These are phyloP conservation scores for Exobasidium cylindrosporum DNA, from an alignment of 1,284 basidiomycete genomes.

Conservation along the genomic window DNA sequence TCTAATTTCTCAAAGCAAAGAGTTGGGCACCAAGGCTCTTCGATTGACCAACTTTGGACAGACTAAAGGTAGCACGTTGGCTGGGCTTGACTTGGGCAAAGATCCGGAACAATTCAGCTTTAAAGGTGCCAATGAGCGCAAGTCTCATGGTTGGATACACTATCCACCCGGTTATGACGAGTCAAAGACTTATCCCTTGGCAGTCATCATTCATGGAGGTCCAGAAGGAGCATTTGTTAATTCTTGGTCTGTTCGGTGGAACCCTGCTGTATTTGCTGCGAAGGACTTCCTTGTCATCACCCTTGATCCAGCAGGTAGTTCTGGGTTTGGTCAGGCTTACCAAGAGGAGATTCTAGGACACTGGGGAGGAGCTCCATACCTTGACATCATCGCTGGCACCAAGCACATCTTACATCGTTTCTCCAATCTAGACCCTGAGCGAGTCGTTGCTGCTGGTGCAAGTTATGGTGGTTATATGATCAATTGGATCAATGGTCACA, in stretches of 20 bases:
- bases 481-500: slow-evolving; percentile 48
- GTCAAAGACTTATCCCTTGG: slow-evolving; percentile 17
- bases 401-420: slow-evolving; percentile 21
- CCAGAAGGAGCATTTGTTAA: slow-evolving; percentile 43
- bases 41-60: slow-evolving; percentile 14
- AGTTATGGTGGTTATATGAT: slow-evolving; percentile 38
- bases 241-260: slow-evolving; percentile 43
- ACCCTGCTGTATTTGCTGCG: slow-evolving; percentile 36
- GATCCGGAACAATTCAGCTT: slow-evolving; percentile 29
- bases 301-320: slow-evolving; percentile 38
- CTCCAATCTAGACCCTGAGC: slow-evolving; percentile 21
- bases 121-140: slow-evolving; percentile 20
- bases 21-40: not conserved
- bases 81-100: slow-evolving; percentile 25
- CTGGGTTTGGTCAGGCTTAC: slow-evolving; percentile 38
- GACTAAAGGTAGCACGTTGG: slow-evolving; percentile 3
- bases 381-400: slow-evolving; percentile 30
- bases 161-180: slow-evolving; percentile 25
- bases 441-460: slow-evolving; percentile 39
- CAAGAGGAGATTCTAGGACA: slow-evolving; percentile 39
- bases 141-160: slow-evolving; percentile 28
- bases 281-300: slow-evolving; percentile 37
- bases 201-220: slow-evolving; percentile 41
- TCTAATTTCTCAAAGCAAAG: not conserved
- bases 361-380: slow-evolving; percentile 36